phyloP scores from a whole-genome alignment of 2,329 filamentous ascomycete species.

The Myriangium duriaei region DNA sequence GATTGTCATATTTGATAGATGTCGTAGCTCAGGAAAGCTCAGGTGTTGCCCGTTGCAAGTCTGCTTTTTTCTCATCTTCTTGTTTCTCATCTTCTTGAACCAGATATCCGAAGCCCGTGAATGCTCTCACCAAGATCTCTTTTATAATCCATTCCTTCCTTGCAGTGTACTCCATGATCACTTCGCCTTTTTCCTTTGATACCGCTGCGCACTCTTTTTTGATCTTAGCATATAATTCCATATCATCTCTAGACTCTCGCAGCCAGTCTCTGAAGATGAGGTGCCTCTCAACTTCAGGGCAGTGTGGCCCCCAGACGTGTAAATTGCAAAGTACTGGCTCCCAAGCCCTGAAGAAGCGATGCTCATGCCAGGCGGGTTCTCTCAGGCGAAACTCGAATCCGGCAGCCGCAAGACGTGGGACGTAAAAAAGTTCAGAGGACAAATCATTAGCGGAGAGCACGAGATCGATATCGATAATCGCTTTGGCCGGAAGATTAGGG shows the following conservation, averaged over 20 bases:
- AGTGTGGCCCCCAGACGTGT: slow-evolving; percentile 36
- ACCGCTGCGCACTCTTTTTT: slow-evolving; percentile 28
- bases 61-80: too few relatives aligned
- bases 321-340: slow-evolving; percentile 32
- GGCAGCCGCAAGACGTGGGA: slow-evolving; percentile 28
- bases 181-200: slow-evolving; percentile 22
- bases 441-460: slow-evolving; percentile 26
- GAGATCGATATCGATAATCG: slow-evolving; percentile 42
- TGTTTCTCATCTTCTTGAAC: too few relatives aligned
- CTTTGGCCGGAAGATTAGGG: slow-evolving; percentile 38
- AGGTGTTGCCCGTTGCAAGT: too few relatives aligned
- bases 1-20: too few relatives aligned
- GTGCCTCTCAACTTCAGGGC: slow-evolving; percentile 32
- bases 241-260: slow-evolving; percentile 25
- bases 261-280: slow-evolving; percentile 36
- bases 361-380: slow-evolving; percentile 36
- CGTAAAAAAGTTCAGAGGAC: slow-evolving; percentile 32
- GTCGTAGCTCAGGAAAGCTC: too few relatives aligned
- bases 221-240: slow-evolving; percentile 27
- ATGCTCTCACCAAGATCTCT: slow-evolving; percentile 28
- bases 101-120: too few relatives aligned
- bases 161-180: slow-evolving; percentile 28
- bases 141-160: slow-evolving; percentile 31
- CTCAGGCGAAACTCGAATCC: slow-evolving; percentile 37
- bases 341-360: slow-evolving; percentile 34